Evolutionary conservation across 495 filamentous ascomycete genomes (phyloP), one percentile per base, ranked within the genome.

Genomic region (Astrothelium macrocarpum): DNA sequence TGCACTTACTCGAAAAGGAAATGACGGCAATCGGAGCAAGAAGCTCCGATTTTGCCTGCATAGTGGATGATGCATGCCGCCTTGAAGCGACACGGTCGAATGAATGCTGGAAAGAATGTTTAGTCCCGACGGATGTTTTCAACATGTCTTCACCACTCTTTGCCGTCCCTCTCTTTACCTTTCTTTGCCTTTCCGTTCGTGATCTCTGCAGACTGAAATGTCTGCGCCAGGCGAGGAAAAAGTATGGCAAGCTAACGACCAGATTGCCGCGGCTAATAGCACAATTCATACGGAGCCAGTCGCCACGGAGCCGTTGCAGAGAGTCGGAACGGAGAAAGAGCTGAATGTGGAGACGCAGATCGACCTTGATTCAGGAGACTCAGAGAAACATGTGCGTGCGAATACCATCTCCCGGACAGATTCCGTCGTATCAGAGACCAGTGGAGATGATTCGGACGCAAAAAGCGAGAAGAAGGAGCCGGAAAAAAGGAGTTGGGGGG

Each of bases 401-500:
- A 10, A 34, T 1, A 20, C 31, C 5, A 26, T 65, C 14, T 29
- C 46, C 31, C 59, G 67, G 53, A 68, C 62, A 32, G 14, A 60
- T 34, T 66, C 66, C 59, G 63, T 32, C 58, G 63, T 59, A 59
- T 68, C 70, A 14, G 39, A 46, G 16, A 59, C 58, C 23, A 67
- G 53, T 20, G 67, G 68, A 31, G 64, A 39, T 2, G 66, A 62
- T 29, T 42, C 60, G 25, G 72, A 70, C 5, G 56, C 62, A 29
- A 65, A 65, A 60, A 66, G 65, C 45, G 62, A 72, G 34, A 69
- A 72, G 56, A 68, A 67, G 32, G 59, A 68, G 1, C 16, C 59
- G 16, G 26, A 72, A 36, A 78, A 79, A 66, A 82, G 79, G 65
- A 80, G 78, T 68, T 87, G 84, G 85, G 81, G 82, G 68, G 81